Percentiles rank a stretch among this genome's conserved stretches.
Conservation (phyloP, 192 early-diverging fungal species). For the Coemansia sp. region DNA sequence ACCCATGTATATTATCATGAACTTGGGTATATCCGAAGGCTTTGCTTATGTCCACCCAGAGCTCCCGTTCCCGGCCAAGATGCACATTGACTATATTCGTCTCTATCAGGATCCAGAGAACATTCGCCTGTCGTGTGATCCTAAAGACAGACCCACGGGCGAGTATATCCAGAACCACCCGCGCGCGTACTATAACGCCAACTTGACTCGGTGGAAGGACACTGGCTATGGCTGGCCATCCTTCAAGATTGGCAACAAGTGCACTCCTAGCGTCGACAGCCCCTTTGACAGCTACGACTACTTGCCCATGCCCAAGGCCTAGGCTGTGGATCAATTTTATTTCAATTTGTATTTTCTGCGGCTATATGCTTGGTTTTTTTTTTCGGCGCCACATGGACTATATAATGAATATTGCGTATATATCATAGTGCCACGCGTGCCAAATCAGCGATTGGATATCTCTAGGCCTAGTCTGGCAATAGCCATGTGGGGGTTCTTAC, state of each 20-base stretch:
- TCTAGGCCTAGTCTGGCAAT: not conserved
- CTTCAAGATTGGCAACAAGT: constrained; percentile 51
- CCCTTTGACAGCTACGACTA: constrained; percentile 40
- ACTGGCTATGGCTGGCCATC: constrained; percentile 56
- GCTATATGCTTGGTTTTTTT: not conserved
- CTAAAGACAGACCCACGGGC: constrained; percentile 57
- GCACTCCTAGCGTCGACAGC: constrained; percentile 35
- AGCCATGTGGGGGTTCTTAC: not conserved
- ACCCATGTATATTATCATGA: constrained; percentile 66
- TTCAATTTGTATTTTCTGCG: not conserved
- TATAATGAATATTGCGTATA: not conserved
- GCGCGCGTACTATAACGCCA: constrained; percentile 60
- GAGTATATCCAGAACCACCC: constrained; percentile 62
- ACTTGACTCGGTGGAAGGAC: constrained; percentile 53
- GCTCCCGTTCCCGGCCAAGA: constrained; percentile 53
- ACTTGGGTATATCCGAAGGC: constrained; percentile 54
- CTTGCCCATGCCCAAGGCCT: constrained; percentile 33
- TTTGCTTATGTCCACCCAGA: constrained; percentile 53
- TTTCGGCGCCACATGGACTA: not conserved
- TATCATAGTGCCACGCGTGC: not conserved
- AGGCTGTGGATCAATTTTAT: not conserved
- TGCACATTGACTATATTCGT: constrained; percentile 63
- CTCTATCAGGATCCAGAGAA: constrained; percentile 61
- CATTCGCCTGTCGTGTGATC: constrained; percentile 61
- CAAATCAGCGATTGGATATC: not conserved